Percentiles rank a stretch among this genome's conserved stretches.
phyloP scores from a whole-genome alignment of 495 filamentous ascomycete species.

The Tuber umbilicatum region DNA sequence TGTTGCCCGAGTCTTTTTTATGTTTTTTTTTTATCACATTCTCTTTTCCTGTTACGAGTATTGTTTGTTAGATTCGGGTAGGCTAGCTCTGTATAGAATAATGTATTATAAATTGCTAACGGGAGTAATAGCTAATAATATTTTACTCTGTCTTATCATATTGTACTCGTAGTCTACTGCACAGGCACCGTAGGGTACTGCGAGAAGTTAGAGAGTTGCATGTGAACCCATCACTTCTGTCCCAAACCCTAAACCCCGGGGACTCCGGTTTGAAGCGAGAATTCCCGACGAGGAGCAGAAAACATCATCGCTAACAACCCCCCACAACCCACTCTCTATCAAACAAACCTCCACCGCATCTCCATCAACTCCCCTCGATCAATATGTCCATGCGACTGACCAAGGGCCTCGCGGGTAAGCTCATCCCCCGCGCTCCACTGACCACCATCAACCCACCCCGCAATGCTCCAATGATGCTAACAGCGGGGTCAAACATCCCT shows the following conservation, averaged over 20 bases:
- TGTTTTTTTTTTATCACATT: neutral
- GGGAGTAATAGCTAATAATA: neutral
- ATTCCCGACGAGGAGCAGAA: slow-evolving; percentile 24
- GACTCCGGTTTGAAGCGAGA: slow-evolving; percentile 12
- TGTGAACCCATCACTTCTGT: neutral
- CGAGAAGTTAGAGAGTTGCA: neutral
- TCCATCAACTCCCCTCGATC: slow-evolving; percentile 13
- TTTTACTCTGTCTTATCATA: neutral
- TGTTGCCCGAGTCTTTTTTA: neutral
- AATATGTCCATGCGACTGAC: slow-evolving; percentile 43
- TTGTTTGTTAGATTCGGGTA: slow-evolving; percentile 1
- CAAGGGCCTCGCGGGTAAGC: slow-evolving; percentile 37
- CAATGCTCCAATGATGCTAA: slow-evolving; percentile 11
- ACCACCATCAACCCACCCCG: slow-evolving; percentile 6
- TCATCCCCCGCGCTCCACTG: slow-evolving; percentile 1
- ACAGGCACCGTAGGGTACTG: too few relatives aligned
- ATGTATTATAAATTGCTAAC: neutral
- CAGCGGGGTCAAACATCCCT: slow-evolving; percentile 14
- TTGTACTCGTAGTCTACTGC: too few relatives aligned
- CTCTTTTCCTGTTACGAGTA: neutral
- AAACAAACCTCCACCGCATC: slow-evolving; percentile 7
- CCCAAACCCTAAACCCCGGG: slow-evolving; percentile 27
- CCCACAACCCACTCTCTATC: slow-evolving; percentile 5
- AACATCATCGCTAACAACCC: slow-evolving; percentile 15
- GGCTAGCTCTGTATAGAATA: neutral